Evolutionary conservation across 2,329 filamentous ascomycete genomes (phyloP).

Genomic region (Myriosclerotinia curreyana): DNA sequence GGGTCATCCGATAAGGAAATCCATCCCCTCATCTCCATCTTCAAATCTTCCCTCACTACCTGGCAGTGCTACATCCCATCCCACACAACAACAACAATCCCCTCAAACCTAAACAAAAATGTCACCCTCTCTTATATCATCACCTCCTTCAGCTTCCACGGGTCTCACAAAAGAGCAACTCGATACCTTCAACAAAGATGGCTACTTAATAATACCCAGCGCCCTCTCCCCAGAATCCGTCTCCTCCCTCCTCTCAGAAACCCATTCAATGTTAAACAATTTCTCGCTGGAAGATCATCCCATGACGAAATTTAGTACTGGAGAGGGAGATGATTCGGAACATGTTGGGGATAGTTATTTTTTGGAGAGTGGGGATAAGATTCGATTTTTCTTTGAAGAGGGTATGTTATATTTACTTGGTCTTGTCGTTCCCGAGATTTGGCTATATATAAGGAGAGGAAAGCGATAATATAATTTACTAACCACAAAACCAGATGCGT

Average conservation of each 20-base stretch:
- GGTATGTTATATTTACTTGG: conserved; percentile 38
- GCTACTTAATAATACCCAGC: conserved; percentile 82
- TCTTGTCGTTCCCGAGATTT: no score
- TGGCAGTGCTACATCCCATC: neutral
- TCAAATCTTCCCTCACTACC: neutral
- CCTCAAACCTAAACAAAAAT: neutral
- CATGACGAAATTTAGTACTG: conserved; percentile 90
- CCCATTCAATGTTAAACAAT: conserved; percentile 66
- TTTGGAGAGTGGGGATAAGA: conserved; percentile 81
- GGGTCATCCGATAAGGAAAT: conserved; percentile 7
- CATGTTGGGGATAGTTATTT: conserved; percentile 97
- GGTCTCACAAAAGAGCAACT: conserved; percentile 68
- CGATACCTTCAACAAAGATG: conserved; percentile 71
- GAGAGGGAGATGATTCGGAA: conserved; percentile 57
- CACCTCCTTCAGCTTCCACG: conserved; percentile 20
- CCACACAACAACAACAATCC: neutral
- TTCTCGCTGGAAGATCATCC: conserved; percentile 84
- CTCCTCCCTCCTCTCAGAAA: conserved; percentile 67
- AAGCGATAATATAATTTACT: neutral
- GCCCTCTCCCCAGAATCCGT: conserved; percentile 68
- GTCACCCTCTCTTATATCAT: neutral
- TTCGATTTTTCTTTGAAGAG: conserved; percentile 97
- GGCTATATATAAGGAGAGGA: no score
- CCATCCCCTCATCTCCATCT: neutral
- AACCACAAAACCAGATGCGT: conserved; percentile 60